Base-by-base conservation (phyloP, 2,329 filamentous ascomycete species). In the Mollisia scopiformis region DNA sequence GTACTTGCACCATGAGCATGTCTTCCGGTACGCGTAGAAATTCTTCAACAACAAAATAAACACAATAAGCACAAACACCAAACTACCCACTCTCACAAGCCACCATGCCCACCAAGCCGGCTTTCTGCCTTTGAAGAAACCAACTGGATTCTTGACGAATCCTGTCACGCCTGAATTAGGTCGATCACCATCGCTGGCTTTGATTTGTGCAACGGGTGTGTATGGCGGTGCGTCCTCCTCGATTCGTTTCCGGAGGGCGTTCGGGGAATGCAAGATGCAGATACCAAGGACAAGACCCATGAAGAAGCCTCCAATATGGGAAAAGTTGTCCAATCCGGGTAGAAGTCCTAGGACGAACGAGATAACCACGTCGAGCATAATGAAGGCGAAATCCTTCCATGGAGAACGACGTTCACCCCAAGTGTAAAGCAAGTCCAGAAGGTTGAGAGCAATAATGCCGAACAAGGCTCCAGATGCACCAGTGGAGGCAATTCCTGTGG, bases 61-160 rank as follows among this genome's bases (percentile, higher is more conserved):
- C 1, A 89, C 89, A 41, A 96, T 84, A 35, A 97, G 81, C 33
- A 93, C 90, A n/a, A 88, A 84, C 7, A 97, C 84, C 55, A 99
- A 79, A 25, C 90, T 88, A 0, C 84, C 92, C 1, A 85, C 91
- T 19, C 95, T 86, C 28, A 98, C 83, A 23, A 97, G 76, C 94
- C 94, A 98, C 95, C 95, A 99, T 6, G 80, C 90, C 95, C 95
- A 99, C 95, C 95, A 99, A 7, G 97, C 82, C 23, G 91, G 90
- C 75, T 96, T 97, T 19, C 95, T 85, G 21, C 92, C 92, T 74
- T 93, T 94, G 79, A 98, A 98, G 77, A 97, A 97, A 6, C 86
- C 88, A 3, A 88, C 74, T 0, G 89, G 86, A 60, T 84, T 86
- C 69, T 87, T 85, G 58, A 85, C 73, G 67, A 90, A 87, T 0